phyloP scores from a whole-genome alignment of 2,329 filamentous ascomycete genomes.

The Chaetomium olivaceum region DNA sequence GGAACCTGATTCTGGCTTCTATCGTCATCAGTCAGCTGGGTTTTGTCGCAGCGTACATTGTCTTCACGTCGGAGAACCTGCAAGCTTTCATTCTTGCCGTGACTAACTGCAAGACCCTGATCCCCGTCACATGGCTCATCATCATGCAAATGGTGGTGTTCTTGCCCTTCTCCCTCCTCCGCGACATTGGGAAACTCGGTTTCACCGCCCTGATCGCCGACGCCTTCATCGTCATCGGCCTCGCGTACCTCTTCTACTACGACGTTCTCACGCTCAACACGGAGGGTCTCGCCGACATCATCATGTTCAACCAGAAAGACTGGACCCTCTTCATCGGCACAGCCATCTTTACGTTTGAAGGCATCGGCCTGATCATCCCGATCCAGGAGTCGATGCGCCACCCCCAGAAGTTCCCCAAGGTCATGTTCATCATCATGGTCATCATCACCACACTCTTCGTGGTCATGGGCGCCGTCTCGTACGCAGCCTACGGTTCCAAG shows the following conservation, averaged over 20 bases:
- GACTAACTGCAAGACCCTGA: conserved; percentile 78
- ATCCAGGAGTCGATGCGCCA: conserved; percentile 97
- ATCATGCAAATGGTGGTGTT: conserved; percentile 95
- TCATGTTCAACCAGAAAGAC: conserved; percentile 83
- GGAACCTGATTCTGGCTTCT: conserved; percentile 80
- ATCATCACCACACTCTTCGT: conserved; percentile 91
- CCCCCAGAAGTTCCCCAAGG: conserved; percentile 84
- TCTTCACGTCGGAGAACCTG: conserved; percentile 93
- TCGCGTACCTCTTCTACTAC: conserved; percentile 95
- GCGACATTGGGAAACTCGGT: conserved; percentile 96
- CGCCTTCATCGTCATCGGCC: conserved; percentile 86
- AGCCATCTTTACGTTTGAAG: conserved; percentile 98
- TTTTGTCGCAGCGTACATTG: conserved; percentile 92
- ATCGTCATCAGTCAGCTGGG: conserved; percentile 95
- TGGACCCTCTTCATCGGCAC: conserved; percentile 99
- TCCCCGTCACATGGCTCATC: conserved; percentile 87
- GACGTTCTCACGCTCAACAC: conserved; percentile 80
- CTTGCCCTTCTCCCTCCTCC: conserved; percentile 86
- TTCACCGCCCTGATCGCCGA: conserved; percentile 94
- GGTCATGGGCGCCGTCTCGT: conserved; percentile 88
- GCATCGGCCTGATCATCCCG: conserved; percentile 94
- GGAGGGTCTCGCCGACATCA: conserved; percentile 80
- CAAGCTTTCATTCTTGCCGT: conserved; percentile 94
- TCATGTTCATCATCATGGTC: conserved; percentile 89
- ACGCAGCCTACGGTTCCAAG: conserved; percentile 91